A percentile compares a stretch with the other conserved stretches of the same genome.
These are phyloP conservation scores for Periconia sp. DNA, from an alignment of 2,329 filamentous ascomycete genomes.

Conservation along the genomic window DNA sequence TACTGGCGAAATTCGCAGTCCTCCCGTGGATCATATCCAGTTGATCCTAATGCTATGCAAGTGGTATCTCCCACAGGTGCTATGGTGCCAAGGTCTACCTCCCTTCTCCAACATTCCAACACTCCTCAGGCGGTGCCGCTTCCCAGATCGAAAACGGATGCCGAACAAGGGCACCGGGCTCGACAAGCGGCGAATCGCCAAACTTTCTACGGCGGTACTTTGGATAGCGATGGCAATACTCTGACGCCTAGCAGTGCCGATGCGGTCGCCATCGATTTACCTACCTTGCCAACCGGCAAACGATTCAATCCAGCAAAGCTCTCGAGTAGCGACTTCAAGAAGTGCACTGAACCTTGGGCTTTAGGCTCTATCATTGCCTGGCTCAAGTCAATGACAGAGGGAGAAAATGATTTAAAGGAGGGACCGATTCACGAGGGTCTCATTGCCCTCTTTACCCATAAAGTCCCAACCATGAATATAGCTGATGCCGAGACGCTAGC, in stretches of 20 bases:
- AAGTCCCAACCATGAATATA: slow-evolving; percentile 98
- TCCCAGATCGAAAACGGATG: slow-evolving; percentile 93
- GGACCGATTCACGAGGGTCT: slow-evolving; percentile 87
- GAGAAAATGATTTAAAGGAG: slow-evolving; percentile 84
- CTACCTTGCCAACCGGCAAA: slow-evolving; percentile 78
- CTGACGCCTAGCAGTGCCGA: slow-evolving; percentile 57
- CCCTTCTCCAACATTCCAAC: slow-evolving; percentile 80
- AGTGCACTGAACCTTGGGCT: slow-evolving; percentile 90
- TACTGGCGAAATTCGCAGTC: slow-evolving; percentile 45
- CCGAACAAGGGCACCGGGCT: slow-evolving; percentile 63
- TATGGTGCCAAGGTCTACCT: slow-evolving; percentile 54
- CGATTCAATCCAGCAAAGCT: slow-evolving; percentile 88
- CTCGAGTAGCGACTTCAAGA: slow-evolving; percentile 78
- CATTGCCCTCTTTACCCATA: slow-evolving; percentile 87
- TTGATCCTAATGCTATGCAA: slow-evolving; percentile 35
- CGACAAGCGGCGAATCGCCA: slow-evolving; percentile 50
- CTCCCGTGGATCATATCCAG: slow-evolving; percentile 38
- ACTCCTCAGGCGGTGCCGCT: slow-evolving; percentile 80
- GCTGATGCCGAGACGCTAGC: slow-evolving; percentile 92
- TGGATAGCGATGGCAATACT: slow-evolving; percentile 59
- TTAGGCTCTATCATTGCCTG: slow-evolving; percentile 85
- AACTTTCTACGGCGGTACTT: slow-evolving; percentile 39
- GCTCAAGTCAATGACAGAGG: slow-evolving; percentile 88
- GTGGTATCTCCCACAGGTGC: slow-evolving; percentile 40
- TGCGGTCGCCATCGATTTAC: slow-evolving; percentile 76